A percentile compares a stretch with the other conserved stretches of the same genome.
phyloP scores from a whole-genome alignment of 331 rosid genomes.

The Malus hybrid region DNA sequence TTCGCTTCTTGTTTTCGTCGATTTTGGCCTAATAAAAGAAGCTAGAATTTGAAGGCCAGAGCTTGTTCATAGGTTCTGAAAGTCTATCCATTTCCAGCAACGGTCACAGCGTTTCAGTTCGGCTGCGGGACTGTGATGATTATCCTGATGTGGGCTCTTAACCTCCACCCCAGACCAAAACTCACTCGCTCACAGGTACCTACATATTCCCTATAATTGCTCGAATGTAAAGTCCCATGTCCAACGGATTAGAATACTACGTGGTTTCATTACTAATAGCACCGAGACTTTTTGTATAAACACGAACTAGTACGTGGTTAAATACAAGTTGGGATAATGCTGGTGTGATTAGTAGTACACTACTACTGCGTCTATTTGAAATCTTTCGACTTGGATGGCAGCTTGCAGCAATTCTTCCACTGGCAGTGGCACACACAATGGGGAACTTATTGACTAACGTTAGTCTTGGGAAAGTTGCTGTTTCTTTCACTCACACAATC shows the following conservation, averaged over 20 bases:
- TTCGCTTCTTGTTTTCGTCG: neutral
- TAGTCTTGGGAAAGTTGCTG: conserved; percentile 73
- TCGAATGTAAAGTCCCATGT: neutral
- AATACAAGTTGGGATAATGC: neutral
- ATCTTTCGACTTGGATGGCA: neutral
- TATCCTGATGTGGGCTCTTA: conserved; percentile 55
- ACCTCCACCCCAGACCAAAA: conserved; percentile 58
- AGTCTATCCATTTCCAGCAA: conserved; percentile 96
- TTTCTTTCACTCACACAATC: conserved; percentile 89
- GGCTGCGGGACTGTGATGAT: conserved; percentile 52
- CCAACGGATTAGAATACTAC: too few relatives aligned
- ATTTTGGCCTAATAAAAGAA: conserved; percentile 17
- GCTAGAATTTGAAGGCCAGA: conserved; percentile 24
- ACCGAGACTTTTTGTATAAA: neutral
- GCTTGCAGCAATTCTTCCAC: conserved; percentile 55
- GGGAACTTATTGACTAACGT: conserved; percentile 81
- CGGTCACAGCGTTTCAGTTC: conserved; percentile 69
- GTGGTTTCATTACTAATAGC: neutral
- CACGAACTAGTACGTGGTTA: neutral
- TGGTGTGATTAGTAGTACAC: neutral
- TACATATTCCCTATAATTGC: neutral
- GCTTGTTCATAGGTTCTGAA: conserved; percentile 70
- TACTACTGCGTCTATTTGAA: neutral
- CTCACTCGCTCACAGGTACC: conserved; percentile 48
- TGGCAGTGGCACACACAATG: conserved; percentile 65